Evolutionary conservation across 73 alveolate species (phyloP), one percentile per base, ranked within the genome.

Genomic region (Vitrella brassicaformis): DNA sequence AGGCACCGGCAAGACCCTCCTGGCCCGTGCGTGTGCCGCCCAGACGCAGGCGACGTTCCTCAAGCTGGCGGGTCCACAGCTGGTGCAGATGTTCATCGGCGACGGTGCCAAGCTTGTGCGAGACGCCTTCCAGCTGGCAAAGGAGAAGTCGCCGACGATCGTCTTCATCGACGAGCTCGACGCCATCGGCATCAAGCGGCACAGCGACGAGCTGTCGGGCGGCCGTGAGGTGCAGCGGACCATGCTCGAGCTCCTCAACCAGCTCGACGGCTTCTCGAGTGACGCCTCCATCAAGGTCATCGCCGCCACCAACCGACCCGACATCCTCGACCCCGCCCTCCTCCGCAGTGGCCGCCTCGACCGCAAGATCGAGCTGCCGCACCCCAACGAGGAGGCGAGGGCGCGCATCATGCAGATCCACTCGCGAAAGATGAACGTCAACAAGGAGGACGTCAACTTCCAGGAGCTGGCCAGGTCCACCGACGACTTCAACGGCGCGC

Each of bases 91-190:
- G 96, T 97, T 89, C 84, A 96, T 97, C 79, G 99, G 99, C 28
- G 99, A 97, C 76, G 99, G 99, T 22, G 98, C 99, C n/a, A 96
- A 94, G 88, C 90, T 97, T 95, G 98, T 97, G 72, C 87, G 99
- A 85, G 99, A 97, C 73, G 99, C 99, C 31, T 97, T 97, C 81
- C 97, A 93, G 45, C 86, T 96, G 68, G 99, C 99, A 14, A 90
- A 94, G 81, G 99, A 97, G 88, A 96, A 94, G 87, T 96, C 98
- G 28, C 84, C 84, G 22, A 65, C 84, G 29, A 76, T 76, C 72
- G 68, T 76, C 47, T 76, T 76, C 84, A 76, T 76, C 96, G 99
- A 97, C 88, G 99, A 97, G 92, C 84, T 97, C 70, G 99, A 97
- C 82, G 99, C 99, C 46, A 96, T 97, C 73, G 99, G 99, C 28